Conservation (phyloP, 2,329 filamentous ascomycete genomes). For the Waltergamsia citrina region DNA sequence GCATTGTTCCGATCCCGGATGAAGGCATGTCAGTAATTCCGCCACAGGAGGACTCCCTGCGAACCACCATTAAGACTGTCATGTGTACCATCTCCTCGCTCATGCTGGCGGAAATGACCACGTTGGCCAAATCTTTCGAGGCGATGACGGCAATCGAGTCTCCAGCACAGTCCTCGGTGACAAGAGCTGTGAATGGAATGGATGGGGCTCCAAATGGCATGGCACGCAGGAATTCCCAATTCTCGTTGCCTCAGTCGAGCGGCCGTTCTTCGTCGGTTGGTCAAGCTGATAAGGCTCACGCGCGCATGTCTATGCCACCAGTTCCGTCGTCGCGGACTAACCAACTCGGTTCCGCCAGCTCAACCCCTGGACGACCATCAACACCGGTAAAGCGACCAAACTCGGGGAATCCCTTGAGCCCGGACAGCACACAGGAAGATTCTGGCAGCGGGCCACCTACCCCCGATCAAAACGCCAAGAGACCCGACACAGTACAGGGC, state of each 20-base stretch:
- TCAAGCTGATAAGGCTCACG: conserved; percentile 46
- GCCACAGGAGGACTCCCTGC: conserved; percentile 54
- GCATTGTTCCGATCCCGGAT: conserved; percentile 44
- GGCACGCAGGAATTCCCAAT: conserved; percentile 47
- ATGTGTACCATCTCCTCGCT: conserved; percentile 72
- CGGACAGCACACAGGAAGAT: conserved; percentile 33
- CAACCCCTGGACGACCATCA: conserved; percentile 38
- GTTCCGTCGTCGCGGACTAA: conserved; percentile 37
- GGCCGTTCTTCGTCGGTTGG: conserved; percentile 43
- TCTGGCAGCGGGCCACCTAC: conserved; percentile 24
- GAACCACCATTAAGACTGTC: conserved; percentile 72
- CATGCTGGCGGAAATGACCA: conserved; percentile 66
- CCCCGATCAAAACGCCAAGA: conserved; percentile 27
- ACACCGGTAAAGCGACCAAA: conserved; percentile 39
- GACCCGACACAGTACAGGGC: conserved; percentile 30
- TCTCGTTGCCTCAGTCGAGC: conserved; percentile 25
- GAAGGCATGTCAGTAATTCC: conserved; percentile 67
- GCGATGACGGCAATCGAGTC: conserved; percentile 69
- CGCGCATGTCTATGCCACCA: conserved; percentile 78
- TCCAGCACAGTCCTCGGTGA: conserved; percentile 44
- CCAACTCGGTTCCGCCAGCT: conserved; percentile 31
- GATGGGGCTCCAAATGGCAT: conserved; percentile 24
- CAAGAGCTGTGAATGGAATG: conserved; percentile 10
- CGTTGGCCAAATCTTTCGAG: conserved; percentile 63
- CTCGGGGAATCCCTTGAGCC: conserved; percentile 37